Conservation (phyloP, 257 asterid species). For the Cordia subcordata region DNA sequence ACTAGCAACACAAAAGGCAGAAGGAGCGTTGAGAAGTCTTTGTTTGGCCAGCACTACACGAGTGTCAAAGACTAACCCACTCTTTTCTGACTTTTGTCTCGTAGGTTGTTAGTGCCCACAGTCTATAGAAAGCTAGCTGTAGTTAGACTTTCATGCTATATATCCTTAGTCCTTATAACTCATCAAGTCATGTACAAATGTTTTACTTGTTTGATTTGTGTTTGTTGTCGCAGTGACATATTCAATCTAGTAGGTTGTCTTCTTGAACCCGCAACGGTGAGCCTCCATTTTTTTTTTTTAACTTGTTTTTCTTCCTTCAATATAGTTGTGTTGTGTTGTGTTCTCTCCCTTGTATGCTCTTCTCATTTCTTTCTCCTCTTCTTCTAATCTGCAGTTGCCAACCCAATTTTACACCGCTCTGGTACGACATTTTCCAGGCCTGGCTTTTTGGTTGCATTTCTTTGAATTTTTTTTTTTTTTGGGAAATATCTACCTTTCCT, state of each 20-base stretch:
- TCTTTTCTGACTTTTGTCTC: too few species aligned
- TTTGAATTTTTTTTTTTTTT: neutral
- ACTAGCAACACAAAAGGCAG: too few species aligned
- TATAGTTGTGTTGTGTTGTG: neutral
- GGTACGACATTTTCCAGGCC: constrained; percentile 35
- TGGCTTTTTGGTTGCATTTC: neutral
- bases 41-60: too few species aligned
- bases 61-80: too few species aligned
- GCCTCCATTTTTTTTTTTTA: constrained; percentile 9
- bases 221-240: constrained; percentile 51
- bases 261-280: constrained; percentile 92
- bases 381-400: constrained; percentile 64
- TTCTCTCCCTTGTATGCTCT: neutral
- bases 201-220: neutral
- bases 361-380: neutral
- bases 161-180: neutral
- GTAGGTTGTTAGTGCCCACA: too few species aligned
- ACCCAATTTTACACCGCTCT: constrained; percentile 84
- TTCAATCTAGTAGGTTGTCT: constrained; percentile 82
- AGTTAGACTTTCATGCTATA: too few species aligned
- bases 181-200: neutral
- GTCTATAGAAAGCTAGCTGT: too few species aligned
- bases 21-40: too few species aligned
- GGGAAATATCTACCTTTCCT: too few species aligned
- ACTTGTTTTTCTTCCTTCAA: neutral